A percentile compares a stretch with the other conserved stretches of the same genome.
Conservation (phyloP, 2,329 filamentous ascomycete species). For the Dryadomyces quercivorus region DNA sequence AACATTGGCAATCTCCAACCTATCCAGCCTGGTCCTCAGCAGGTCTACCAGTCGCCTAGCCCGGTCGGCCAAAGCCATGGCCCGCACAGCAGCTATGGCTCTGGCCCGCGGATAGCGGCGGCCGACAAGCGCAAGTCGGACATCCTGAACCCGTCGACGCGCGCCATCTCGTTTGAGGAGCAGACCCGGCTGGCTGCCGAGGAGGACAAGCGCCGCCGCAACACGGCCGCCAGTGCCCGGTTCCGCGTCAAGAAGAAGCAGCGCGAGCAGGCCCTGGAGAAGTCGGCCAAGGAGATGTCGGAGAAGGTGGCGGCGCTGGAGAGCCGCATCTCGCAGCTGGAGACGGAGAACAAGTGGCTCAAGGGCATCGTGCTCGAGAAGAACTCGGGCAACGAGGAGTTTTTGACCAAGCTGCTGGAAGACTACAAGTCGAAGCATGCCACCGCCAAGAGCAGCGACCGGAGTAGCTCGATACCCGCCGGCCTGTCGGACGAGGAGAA, state of each 20-base stretch:
- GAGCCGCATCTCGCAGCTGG: slow-evolving; percentile 61
- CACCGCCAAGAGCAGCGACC: background rate
- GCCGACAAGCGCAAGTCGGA: slow-evolving; percentile 35
- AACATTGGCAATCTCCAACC: slow-evolving; percentile 30
- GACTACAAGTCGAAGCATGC: slow-evolving; percentile 26
- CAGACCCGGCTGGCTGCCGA: slow-evolving; percentile 63
- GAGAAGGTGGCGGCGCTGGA: slow-evolving; percentile 68
- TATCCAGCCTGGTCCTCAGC: slow-evolving; percentile 38
- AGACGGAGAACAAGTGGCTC: slow-evolving; percentile 73
- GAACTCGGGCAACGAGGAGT: slow-evolving; percentile 49
- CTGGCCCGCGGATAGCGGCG: slow-evolving; percentile 13
- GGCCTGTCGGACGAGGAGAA: slow-evolving; percentile 13
- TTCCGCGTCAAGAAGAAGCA: slow-evolving; percentile 97
- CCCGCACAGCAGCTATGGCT: slow-evolving; percentile 15
- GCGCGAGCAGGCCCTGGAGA: slow-evolving; percentile 75
- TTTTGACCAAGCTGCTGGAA: slow-evolving; percentile 38
- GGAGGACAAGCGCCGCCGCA: slow-evolving; percentile 80
- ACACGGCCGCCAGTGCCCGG: slow-evolving; percentile 77
- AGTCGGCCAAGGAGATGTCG: slow-evolving; percentile 68
- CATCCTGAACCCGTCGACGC: slow-evolving; percentile 24
- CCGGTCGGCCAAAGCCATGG: slow-evolving; percentile 20
- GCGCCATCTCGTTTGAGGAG: slow-evolving; percentile 52
- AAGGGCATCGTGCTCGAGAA: slow-evolving; percentile 74
- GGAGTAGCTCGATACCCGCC: slow-evolving; percentile 20
- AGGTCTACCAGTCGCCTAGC: slow-evolving; percentile 25